Base-by-base conservation (phyloP, 1,139 yeast species). In the Geotrichum citri-aurantii region DNA sequence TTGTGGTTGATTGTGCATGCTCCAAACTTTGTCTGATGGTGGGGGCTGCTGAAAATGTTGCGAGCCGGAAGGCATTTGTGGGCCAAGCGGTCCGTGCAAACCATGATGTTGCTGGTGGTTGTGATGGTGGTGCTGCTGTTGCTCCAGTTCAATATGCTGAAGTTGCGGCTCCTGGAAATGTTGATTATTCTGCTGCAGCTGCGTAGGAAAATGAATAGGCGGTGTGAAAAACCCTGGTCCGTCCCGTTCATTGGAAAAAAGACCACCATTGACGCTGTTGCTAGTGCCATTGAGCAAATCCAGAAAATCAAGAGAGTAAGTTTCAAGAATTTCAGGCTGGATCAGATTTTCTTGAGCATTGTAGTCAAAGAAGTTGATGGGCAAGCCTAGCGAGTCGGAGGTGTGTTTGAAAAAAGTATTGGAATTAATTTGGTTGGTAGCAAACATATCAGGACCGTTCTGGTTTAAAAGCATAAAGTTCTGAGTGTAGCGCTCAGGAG, bases 371-470 rank as follows among this genome's bases (percentile, higher is more conserved):
- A 55, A 40, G 50, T 55, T 51, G 3, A 24, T 27, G 1, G 59
- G 59, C 14, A 57, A 42, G 10, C 56, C 56, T 5, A 57, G 48
- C 8, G 58, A 31, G 26, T 50, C 51, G 11, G 54, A 49, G 1
- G 58, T 55, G 29, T 50, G 52, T 14, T 54, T 24, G n/a, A 55
- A 51, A 26, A 52, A 44, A 3, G 27, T 33, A 23, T 27, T 14
- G 4, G 8, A 8, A 29, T 27, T 42, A 7, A 24, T 19, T 10
- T 40, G 53, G 27, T 19, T 49, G 7, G 31, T 44, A 31, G 50
- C 55, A 57, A 57, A 57, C 59, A 57, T 57, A 46, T 57, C 59
- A 37, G 59, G 59, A 11, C 59, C 59, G 33, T 48, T 57, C 21
- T 57, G 59, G 21, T 57, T 55, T 2, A 57, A 46, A 3, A 57